Evolutionary conservation across 192 early-diverging fungal genomes (phyloP).

Genomic region (Linnemannia elongata): DNA sequence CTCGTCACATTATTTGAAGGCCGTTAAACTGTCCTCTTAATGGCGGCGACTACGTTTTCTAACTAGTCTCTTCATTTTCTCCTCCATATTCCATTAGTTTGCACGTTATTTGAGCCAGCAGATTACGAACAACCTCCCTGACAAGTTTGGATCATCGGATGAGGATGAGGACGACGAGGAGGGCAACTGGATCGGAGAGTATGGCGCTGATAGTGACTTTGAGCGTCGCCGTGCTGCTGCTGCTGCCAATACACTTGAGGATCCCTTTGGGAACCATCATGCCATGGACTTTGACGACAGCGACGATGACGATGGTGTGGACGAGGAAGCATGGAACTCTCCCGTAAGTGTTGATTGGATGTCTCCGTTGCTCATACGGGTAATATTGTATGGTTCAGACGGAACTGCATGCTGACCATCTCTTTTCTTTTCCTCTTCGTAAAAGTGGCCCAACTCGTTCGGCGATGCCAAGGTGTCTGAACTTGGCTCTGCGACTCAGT

Average conservation of each 20-base stretch:
- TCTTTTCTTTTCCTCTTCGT: background rate
- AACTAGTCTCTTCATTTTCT: constrained; percentile 1
- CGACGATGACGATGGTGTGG: constrained; percentile 50
- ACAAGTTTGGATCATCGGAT: constrained; percentile 76
- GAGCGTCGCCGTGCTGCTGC: constrained; percentile 41
- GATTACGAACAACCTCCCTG: constrained; percentile 77
- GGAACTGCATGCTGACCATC: background rate
- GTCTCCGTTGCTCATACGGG: background rate
- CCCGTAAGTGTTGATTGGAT: constrained; percentile 21
- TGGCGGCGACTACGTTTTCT: background rate
- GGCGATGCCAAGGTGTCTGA: constrained; percentile 37
- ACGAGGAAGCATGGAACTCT: constrained; percentile 36
- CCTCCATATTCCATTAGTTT: constrained; percentile 61
- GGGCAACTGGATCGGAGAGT: constrained; percentile 64
- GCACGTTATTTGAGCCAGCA: constrained; percentile 79
- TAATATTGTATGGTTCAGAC: background rate
- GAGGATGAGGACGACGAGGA: constrained; percentile 72
- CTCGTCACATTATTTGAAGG: too few species aligned
- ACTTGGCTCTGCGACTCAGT: constrained; percentile 26
- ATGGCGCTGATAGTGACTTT: constrained; percentile 44
- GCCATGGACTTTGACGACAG: constrained; percentile 47
- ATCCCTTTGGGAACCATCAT: constrained; percentile 40
- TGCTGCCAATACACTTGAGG: constrained; percentile 24
- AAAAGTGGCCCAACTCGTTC: constrained; percentile 45
- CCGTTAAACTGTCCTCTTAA: too few species aligned